These are phyloP conservation scores for Aspergillus cristatus DNA, from an alignment of 495 filamentous ascomycete species.

Conservation along the genomic window DNA sequence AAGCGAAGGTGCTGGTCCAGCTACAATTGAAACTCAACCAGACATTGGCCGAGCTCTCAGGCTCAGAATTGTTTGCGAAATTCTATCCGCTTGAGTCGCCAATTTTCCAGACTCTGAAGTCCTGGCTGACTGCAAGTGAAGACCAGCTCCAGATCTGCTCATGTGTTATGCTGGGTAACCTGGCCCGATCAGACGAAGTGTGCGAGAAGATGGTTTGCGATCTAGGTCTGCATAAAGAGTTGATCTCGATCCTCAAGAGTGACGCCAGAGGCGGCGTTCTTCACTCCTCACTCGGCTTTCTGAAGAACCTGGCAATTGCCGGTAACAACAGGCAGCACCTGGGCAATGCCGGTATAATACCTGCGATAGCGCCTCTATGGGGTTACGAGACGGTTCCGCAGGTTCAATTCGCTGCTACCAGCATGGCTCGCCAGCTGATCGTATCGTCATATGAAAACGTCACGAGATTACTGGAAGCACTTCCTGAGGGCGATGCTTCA, in stretches of 20 bases:
- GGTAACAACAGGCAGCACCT: constrained; percentile 50
- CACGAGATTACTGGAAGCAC: constrained; percentile 31
- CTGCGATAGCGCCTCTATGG: constrained; percentile 52
- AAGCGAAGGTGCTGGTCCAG: constrained; percentile 42
- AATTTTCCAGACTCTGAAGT: constrained; percentile 43
- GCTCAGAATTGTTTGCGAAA: constrained; percentile 43
- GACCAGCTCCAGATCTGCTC: constrained; percentile 61
- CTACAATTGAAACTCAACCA: constrained; percentile 47
- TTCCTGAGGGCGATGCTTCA: constrained; percentile 31
- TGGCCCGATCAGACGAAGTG: constrained; percentile 61
- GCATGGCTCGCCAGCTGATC: constrained; percentile 57
- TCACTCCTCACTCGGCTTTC: constrained; percentile 60
- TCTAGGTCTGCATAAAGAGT: constrained; percentile 41
- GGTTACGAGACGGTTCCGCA: constrained; percentile 52
- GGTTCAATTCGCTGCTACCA: constrained; percentile 59
- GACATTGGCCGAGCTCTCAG: constrained; percentile 55
- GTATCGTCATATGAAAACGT: constrained; percentile 51
- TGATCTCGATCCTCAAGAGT: constrained; percentile 44
- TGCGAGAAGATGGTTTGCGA: constrained; percentile 48
- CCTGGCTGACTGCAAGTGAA: constrained; percentile 41
- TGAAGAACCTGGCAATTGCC: constrained; percentile 72
- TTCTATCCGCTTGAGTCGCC: constrained; percentile 39
- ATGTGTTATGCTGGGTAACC: constrained; percentile 67
- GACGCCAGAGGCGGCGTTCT: constrained; percentile 43
- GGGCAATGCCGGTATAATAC: constrained; percentile 42